Evolutionary conservation across 805 yeast species (phyloP).

Genomic region (Saccharomycopsis olivae): DNA sequence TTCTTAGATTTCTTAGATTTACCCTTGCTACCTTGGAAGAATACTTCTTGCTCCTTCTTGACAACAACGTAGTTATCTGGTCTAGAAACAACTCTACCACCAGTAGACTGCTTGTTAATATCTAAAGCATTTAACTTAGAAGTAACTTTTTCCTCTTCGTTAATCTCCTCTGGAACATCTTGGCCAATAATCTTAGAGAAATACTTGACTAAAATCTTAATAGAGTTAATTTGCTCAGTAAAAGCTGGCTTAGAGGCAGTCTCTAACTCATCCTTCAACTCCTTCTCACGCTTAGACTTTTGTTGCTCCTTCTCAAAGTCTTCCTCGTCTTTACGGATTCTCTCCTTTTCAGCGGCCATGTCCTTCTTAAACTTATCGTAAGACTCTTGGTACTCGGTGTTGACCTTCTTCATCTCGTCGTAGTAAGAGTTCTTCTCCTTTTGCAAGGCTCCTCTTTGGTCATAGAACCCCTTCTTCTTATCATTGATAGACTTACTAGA

Average conservation of each 20-base stretch:
- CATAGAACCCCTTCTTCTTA: constrained; percentile 53
- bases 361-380: constrained; percentile 59
- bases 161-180: constrained; percentile 22
- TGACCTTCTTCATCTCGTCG: constrained; percentile 54
- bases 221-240: constrained; percentile 62
- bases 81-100: constrained; percentile 43
- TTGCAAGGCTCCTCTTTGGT: constrained; percentile 56
- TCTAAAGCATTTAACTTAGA: constrained; percentile 23
- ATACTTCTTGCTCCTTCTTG: constrained; percentile 50
- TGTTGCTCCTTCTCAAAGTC: constrained; percentile 36
- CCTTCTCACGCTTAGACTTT: constrained; percentile 43
- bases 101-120: constrained; percentile 21
- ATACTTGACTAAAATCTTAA: constrained; percentile 58
- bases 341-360: constrained; percentile 65
- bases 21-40: constrained; percentile 42
- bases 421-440: constrained; percentile 61
- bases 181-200: constrained; percentile 27
- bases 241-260: constrained; percentile 76
- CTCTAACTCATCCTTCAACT: constrained; percentile 58
- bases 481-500: constrained; percentile 51
- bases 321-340: constrained; percentile 45
- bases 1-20: constrained; percentile 39
- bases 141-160: constrained; percentile 37
- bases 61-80: constrained; percentile 56
- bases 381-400: constrained; percentile 67